A percentile compares a stretch with the other conserved stretches of the same genome.
phyloP scores from a whole-genome alignment of 148 eudicot species.

The Chenopodium berlandieri region DNA sequence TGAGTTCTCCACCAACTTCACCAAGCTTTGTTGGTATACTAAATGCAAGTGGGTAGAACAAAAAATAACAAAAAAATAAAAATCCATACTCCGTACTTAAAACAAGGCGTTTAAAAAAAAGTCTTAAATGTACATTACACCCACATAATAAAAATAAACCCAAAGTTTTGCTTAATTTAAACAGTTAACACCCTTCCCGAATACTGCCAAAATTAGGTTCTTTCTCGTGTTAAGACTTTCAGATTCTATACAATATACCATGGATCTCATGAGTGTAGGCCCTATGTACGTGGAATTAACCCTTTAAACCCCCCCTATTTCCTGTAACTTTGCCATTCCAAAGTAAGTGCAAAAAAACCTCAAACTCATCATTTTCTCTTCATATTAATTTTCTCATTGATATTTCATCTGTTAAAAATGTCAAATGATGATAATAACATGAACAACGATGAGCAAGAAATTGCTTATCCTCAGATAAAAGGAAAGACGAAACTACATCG shows the following conservation, averaged over 20 bases:
- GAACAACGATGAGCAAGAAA: neutral
- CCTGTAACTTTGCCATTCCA: neutral
- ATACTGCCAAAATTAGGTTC: neutral
- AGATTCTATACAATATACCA: too few relatives aligned
- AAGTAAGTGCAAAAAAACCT: neutral
- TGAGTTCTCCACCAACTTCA: too few relatives aligned
- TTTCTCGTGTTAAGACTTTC: neutral
- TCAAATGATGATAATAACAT: slow-evolving; percentile 3
- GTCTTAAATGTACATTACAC: too few relatives aligned
- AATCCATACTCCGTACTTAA: too few relatives aligned
- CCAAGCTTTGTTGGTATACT: too few relatives aligned
- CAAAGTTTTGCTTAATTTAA: neutral
- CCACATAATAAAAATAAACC: too few relatives aligned
- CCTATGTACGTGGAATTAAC: neutral
- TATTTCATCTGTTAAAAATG: neutral
- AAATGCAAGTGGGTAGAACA: too few relatives aligned
- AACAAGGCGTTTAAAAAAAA: too few relatives aligned
- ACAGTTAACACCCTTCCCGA: neutral
- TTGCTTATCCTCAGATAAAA: neutral
- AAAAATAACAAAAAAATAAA: too few relatives aligned
- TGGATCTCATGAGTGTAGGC: neutral
- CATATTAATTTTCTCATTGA: neutral
- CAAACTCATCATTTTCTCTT: neutral
- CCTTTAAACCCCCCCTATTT: too few relatives aligned
- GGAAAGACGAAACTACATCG: slow-evolving; percentile 23